phyloP scores from a whole-genome alignment of 2,329 filamentous ascomycete species.

The Penicillium sp. region DNA sequence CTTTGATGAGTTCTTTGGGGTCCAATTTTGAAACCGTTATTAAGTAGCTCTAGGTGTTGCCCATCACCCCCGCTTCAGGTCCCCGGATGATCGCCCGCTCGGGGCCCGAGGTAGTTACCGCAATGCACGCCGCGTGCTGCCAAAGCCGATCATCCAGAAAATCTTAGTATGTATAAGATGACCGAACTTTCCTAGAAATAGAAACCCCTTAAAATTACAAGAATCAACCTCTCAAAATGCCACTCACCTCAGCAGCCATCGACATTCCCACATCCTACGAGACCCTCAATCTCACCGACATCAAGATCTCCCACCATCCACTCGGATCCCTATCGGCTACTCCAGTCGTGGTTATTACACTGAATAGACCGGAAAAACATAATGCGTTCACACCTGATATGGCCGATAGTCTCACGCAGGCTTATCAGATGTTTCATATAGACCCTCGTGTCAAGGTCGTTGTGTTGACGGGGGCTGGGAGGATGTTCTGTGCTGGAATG shows the following conservation, averaged over 20 bases:
- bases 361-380: slow-evolving; percentile 68
- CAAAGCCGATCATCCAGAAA: background rate
- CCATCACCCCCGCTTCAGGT: background rate
- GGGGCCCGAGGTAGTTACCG: slow-evolving; percentile 4
- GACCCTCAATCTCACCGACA: slow-evolving; percentile 39
- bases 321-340: slow-evolving; percentile 59
- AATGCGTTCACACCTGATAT: slow-evolving; percentile 71
- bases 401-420: slow-evolving; percentile 64
- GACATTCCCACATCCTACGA: slow-evolving; percentile 45
- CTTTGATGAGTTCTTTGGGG: background rate
- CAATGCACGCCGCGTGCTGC: background rate
- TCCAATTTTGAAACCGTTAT: background rate
- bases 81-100: slow-evolving; percentile 1
- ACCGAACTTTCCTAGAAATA: background rate
- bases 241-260: slow-evolving; percentile 16
- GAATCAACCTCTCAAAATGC: background rate
- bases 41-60: background rate
- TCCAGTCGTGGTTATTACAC: slow-evolving; percentile 66
- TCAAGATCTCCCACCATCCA: slow-evolving; percentile 41
- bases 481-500: slow-evolving; percentile 65
- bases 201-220: no score
- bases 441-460: slow-evolving; percentile 63
- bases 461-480: slow-evolving; percentile 61
- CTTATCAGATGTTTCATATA: slow-evolving; percentile 58
- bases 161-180: background rate